Conservation (phyloP, 805 yeast species). For the Starmera amethionina region DNA sequence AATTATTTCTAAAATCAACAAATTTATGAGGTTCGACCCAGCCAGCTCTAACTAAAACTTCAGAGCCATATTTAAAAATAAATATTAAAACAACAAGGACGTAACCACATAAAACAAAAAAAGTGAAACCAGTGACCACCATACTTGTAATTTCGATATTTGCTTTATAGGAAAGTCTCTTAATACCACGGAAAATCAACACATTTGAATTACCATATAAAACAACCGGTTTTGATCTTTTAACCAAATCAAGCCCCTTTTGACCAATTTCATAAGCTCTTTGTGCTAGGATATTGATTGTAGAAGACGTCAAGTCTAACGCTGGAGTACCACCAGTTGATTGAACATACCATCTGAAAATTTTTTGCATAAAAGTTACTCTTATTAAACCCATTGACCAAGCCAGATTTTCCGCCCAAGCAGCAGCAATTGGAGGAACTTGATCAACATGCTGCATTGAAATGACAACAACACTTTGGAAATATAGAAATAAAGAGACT, state of each 20-base stretch:
- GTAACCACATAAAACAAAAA: conserved; percentile 70
- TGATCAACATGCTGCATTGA: conserved; percentile 78
- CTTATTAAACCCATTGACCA: conserved; percentile 93
- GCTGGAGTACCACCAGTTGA: conserved; percentile 85
- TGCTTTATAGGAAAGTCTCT: conserved; percentile 70
- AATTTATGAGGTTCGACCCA: conserved; percentile 41
- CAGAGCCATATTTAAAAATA: conserved; percentile 39
- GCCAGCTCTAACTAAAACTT: conserved; percentile 36
- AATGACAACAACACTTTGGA: conserved; percentile 80
- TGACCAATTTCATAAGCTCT: conserved; percentile 23
- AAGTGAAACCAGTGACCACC: conserved; percentile 81
- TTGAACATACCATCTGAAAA: conserved; percentile 78
- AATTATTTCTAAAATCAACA: conserved; percentile 40
- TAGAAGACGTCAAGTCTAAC: conserved; percentile 48
- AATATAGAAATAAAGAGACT: conserved; percentile 72
- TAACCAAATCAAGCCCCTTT: conserved; percentile 23
- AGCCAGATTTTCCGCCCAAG: conserved; percentile 87
- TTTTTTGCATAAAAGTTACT: conserved; percentile 71
- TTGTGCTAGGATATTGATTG: conserved; percentile 68
- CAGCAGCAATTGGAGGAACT: conserved; percentile 85
- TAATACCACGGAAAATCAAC: conserved; percentile 74
- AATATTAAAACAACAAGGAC: conserved; percentile 55
- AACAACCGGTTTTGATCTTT: conserved; percentile 26
- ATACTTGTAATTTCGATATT: conserved; percentile 75
- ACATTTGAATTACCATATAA: conserved; percentile 46